phyloP scores from a whole-genome alignment of 768 basidiomycete genomes.

The Termitomyces sp. region DNA sequence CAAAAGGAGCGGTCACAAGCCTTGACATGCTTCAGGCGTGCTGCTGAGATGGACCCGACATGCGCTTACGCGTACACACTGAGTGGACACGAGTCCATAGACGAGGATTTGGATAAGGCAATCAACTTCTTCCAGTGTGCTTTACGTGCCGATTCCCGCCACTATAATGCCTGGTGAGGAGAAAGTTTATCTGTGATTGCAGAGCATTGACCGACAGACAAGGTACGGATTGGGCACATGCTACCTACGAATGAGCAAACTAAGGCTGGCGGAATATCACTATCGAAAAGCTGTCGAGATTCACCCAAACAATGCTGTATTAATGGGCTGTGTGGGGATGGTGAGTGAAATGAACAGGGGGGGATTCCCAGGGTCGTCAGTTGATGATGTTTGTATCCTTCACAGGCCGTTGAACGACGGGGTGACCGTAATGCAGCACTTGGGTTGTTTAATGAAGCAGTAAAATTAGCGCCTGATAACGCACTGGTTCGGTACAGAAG shows the following conservation, averaged over 20 bases:
- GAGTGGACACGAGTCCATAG: conserved; percentile 94
- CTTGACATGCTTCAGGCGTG: conserved; percentile 89
- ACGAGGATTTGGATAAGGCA: conserved; percentile 92
- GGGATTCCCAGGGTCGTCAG: conserved; percentile 10
- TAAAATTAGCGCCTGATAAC: conserved; percentile 76
- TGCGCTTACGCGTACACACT: conserved; percentile 96
- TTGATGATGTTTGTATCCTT: conserved; percentile 15
- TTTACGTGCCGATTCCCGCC: conserved; percentile 83
- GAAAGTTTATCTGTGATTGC: conserved; percentile 14
- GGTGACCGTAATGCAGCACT: conserved; percentile 75
- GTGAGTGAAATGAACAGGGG: conserved; percentile 45
- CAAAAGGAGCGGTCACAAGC: conserved; percentile 94
- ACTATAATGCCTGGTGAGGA: conserved; percentile 96
- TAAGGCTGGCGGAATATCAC: conserved; percentile 93
- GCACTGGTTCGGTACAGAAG: conserved; percentile 92
- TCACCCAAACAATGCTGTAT: conserved; percentile 92
- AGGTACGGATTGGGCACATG: conserved; percentile 99
- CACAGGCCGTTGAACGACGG: conserved; percentile 83
- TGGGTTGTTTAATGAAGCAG: conserved; percentile 76
- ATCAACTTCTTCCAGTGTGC: conserved; percentile 90
- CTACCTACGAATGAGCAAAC: conserved; percentile 91
- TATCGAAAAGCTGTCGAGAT: conserved; percentile 90
- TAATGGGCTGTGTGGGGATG: conserved; percentile 94
- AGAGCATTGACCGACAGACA: conserved; percentile 10
- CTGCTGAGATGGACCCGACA: conserved; percentile 80